Base-by-base conservation (phyloP, 768 basidiomycete genomes). In the Trametes cinnabarina region DNA sequence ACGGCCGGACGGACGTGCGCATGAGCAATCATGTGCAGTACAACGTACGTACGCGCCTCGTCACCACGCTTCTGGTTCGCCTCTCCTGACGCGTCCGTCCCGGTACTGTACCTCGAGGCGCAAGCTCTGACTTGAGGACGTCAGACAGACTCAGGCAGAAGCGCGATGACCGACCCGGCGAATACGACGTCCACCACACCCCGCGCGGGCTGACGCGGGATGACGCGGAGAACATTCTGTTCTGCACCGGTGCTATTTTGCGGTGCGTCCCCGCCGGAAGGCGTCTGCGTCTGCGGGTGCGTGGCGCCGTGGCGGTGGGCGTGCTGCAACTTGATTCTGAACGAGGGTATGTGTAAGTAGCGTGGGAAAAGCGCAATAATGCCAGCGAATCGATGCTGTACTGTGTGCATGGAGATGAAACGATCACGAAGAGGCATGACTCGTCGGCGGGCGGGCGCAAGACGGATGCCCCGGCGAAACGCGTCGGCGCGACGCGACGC, bases 291-390 rank as follows among this genome's bases (percentile, higher is more conserved):
- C 42, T 19, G 51, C 19, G 42, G 34, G 14, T 26, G 49, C 23
- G 44, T 47, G 52, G 43, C 22, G 44, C 35, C 23, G 44, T 47
- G 52, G 43, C 22, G 44, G 46, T 30, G 19, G 25, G 46, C 34
- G 46, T 9, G 54, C 26, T 23, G 40, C 15, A 39, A 15, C 26
- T n/a, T n/a, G n/a, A n/a, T n/a, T n/a, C n/a, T n/a, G n/a, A n/a
- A n/a, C n/a, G n/a, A n/a, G n/a, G n/a, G n/a, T n/a, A n/a, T n/a
- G n/a, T n/a, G 28, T 39, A 19, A 40, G 54, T 47, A 54, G 19
- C 48, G 54, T 47, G 54, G 46, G 54, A 55, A 37, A 26, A 55
- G 41, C 22, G 46, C 46, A 55, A 47, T 47, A 40, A 55, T 47
- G 54, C n/a, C 37, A 39, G 37, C n/a, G n/a, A 8, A 37, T 9